Base-by-base conservation (phyloP, 1,284 basidiomycete species). In the Vanrija sp. region DNA sequence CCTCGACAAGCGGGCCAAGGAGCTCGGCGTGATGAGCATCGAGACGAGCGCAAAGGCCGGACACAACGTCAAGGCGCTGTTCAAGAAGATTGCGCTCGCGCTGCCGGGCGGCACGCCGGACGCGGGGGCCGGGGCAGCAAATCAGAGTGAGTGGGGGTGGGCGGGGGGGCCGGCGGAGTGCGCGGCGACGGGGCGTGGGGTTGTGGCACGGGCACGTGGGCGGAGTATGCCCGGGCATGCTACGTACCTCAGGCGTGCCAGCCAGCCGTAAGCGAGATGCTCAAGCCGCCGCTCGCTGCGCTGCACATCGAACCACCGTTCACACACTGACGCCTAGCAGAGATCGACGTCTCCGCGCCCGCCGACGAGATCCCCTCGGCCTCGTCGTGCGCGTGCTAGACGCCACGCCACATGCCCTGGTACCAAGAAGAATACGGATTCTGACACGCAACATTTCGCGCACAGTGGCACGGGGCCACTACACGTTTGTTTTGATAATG, bases 21-120 rank as follows among this genome's bases (percentile, higher is more conserved):
- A 96, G 73, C 81, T 96, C 61, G 88, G 88, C 69, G 89, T 98
- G 68, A 92, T 98, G 89, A 97, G 96, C 72, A 97, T 98, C 86
- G 96, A 99, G 79, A 98, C 96, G 5, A 96, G 92, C 34, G 96
- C 96, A 38, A 99, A 99, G 76, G 96, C 96, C 3, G 96, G 96
- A 3, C 95, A 98, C 77, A 99, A 99, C 66, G 96, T 99, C 64
- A 99, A 98, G 81, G 89, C 89, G 61, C 78, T 99, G 60, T 99
- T 99, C 83, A 76, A 97, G 81, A 98, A 98, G 83, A 98, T 99
- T 65, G 96, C 96, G 0, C 88, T 97, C 86, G 93, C 93, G 3
- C 78, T 99, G 54, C 96, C 96, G 7, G 96, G 96, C 10, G 94
- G 94, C 84, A 91, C 95, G 71, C 88, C 87, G 68, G 89, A 91